Percentiles rank a stretch among this genome's conserved stretches.
Evolutionary conservation across 78 protist genomes (phyloP).

Genomic region (Polysphondylium violaceum): DNA sequence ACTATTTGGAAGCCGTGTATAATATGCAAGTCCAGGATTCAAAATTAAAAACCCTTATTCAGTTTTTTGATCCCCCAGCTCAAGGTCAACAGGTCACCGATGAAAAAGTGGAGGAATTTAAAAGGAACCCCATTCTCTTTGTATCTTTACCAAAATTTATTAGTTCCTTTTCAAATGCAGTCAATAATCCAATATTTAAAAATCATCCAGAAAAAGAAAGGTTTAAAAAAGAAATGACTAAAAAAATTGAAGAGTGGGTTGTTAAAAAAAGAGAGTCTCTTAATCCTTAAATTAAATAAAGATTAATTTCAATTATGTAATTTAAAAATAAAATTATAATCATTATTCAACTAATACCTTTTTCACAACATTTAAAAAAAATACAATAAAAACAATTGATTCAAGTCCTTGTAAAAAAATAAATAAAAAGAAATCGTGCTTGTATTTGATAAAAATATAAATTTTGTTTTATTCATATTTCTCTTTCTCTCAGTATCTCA

Average conservation of each 20-base stretch:
- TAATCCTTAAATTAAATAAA: too few species aligned
- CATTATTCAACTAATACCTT: too few species aligned
- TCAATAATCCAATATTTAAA: slow-evolving; percentile 38
- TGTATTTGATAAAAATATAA: too few species aligned
- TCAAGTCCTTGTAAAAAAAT: too few species aligned
- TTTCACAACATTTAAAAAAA: too few species aligned
- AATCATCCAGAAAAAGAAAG: neutral
- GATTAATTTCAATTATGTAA: too few species aligned
- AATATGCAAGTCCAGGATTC: slow-evolving; percentile 4
- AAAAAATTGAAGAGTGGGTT: slow-evolving; percentile 39
- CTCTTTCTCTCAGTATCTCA: too few species aligned
- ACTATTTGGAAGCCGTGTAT: slow-evolving; percentile 26
- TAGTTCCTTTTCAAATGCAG: slow-evolving; percentile 62
- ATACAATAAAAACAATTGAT: too few species aligned
- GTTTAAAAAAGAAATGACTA: slow-evolving; percentile 23
- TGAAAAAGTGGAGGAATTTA: slow-evolving; percentile 4
- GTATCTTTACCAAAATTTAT: slow-evolving; percentile 63
- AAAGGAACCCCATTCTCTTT: slow-evolving; percentile 5
- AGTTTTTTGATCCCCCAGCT: slow-evolving; percentile 9
- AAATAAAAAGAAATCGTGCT: too few species aligned
- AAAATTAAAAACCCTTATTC: slow-evolving; percentile 10
- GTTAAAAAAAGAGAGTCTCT: neutral
- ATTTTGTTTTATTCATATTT: too few species aligned
- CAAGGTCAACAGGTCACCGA: neutral
- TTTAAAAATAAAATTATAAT: too few species aligned